These are phyloP conservation scores for Podila epicladia DNA, from an alignment of 192 early-diverging fungal species.

Conservation along the genomic window DNA sequence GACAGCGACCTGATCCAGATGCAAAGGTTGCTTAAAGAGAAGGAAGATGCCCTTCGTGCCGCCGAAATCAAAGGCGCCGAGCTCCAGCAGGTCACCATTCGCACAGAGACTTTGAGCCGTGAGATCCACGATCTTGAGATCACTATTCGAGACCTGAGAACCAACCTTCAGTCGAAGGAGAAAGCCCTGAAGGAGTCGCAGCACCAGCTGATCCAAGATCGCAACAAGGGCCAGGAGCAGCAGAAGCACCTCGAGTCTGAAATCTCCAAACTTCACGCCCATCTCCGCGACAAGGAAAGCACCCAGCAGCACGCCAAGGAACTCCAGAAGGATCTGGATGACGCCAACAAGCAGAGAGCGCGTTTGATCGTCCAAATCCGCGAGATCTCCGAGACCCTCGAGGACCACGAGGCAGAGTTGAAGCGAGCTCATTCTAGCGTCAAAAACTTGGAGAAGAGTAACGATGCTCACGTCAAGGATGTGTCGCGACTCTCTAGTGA, in stretches of 20 bases:
- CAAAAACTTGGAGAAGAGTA: slow-evolving; percentile 11
- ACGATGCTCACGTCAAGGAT: slow-evolving; percentile 3
- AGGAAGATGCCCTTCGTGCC: slow-evolving; percentile 20
- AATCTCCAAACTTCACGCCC: slow-evolving; percentile 8
- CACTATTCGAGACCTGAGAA: slow-evolving; percentile 22
- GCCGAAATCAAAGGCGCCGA: slow-evolving; percentile 13
- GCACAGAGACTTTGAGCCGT: slow-evolving; percentile 19
- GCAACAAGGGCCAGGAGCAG: slow-evolving; percentile 3
- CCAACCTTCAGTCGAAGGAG: slow-evolving; percentile 8
- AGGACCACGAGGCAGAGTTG: background rate
- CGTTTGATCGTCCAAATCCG: slow-evolving; percentile 10
- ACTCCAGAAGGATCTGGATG: slow-evolving; percentile 16
- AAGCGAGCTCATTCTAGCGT: slow-evolving; percentile 2
- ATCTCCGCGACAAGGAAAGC: slow-evolving; percentile 16
- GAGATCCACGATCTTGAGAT: slow-evolving; percentile 28
- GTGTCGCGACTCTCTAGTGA: background rate
- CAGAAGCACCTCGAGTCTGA: slow-evolving; percentile 5
- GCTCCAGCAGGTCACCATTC: slow-evolving; percentile 15
- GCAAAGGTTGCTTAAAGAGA: slow-evolving; percentile 22
- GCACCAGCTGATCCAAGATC: background rate
- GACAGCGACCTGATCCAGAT: slow-evolving; percentile 25
- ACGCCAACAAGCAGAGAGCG: slow-evolving; percentile 13
- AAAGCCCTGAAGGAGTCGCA: slow-evolving; percentile 7
- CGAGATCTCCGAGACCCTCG: slow-evolving; percentile 2
- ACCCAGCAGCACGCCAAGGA: slow-evolving; percentile 4